Evolutionary conservation across 176 grass and related monocot genomes (phyloP), one percentile per base, ranked within the genome.

Genomic region (Eleusine indica): DNA sequence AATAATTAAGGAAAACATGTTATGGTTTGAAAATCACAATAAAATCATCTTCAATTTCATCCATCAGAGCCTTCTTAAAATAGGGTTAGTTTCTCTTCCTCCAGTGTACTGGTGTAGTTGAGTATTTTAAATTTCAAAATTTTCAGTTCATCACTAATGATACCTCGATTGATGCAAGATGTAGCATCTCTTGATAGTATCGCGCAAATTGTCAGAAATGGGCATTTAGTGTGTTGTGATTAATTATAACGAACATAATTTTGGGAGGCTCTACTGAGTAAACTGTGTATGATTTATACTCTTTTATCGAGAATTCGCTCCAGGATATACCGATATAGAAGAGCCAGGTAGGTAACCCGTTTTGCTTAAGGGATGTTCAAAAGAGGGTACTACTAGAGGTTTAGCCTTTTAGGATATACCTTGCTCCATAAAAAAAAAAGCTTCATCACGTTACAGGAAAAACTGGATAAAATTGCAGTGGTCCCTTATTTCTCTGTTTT

Each of bases 401-500:
- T 58, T 16, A 16, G 11, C 49, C 49, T 52, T 52, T 49, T 75
- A 40, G 17, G 17, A 13, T 75, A 57, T 39, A 21, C 0, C 51
- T 21, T 57, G 10, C 32, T 13, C 35, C 32, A 39, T 56, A 9
- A 37, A 53, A 74, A 28, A 28, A 53, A 46, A 8, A 10, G 3
- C 28, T 8, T 54, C 16, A 53, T 74, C 8, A 19, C 3, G 15
- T 18, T 56, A 42, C 40, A 61, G 7, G 7, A 58, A 8, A 81
- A 75, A 67, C 21, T 71, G 35, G 6, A 82, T 46, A 13, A 49
- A 63, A 48, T 37, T 8, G 19, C 28, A 15, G 3, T 0, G 6
- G 7, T 72, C 12, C 8, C 4, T 83, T 66, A 78, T 60, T 52
- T 56, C 64, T 35, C 40, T 73, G 22, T 63, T 35, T 86, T 88